Conservation (phyloP, 1,139 yeast genomes). For the Yamadazyma dendronema region DNA sequence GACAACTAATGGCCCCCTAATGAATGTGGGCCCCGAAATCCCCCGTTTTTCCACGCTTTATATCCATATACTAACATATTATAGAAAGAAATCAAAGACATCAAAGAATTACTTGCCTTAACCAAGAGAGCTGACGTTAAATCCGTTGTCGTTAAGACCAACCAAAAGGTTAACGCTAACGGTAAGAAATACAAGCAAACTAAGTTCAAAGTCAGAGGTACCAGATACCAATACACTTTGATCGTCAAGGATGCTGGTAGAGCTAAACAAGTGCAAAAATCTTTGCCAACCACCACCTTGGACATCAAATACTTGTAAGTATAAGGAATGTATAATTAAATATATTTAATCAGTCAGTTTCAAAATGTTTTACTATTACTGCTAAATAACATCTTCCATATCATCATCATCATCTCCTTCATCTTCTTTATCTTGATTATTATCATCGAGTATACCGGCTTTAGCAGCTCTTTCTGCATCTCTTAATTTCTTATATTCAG, state of each 20-base stretch:
- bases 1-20: neutral
- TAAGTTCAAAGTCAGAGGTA: slow-evolving; percentile 98
- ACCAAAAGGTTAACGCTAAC: slow-evolving; percentile 81
- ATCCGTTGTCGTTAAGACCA: slow-evolving; percentile 86
- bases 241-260: slow-evolving; percentile 94
- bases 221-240: slow-evolving; percentile 92
- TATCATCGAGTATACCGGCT: slow-evolving; percentile 48
- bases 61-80: slow-evolving; percentile 19
- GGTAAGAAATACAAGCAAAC: slow-evolving; percentile 90
- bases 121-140: slow-evolving; percentile 97
- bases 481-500: slow-evolving; percentile 80
- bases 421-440: slow-evolving; percentile 48
- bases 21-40: neutral
- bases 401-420: slow-evolving; percentile 39
- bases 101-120: slow-evolving; percentile 96
- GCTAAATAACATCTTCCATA: slow-evolving; percentile 38
- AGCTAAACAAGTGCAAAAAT: slow-evolving; percentile 98
- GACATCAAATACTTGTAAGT: slow-evolving; percentile 66
- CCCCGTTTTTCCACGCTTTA: neutral
- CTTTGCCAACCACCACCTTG: slow-evolving; percentile 97
- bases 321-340: slow-evolving; percentile 18
- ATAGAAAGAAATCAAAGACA: slow-evolving; percentile 82
- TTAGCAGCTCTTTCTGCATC: slow-evolving; percentile 74
- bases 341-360: slow-evolving; percentile 5
- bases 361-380: slow-evolving; percentile 1